A percentile compares a stretch with the other conserved stretches of the same genome.
Conservation (phyloP, 129 eudicot species). For the Erigeron canadensis region DNA sequence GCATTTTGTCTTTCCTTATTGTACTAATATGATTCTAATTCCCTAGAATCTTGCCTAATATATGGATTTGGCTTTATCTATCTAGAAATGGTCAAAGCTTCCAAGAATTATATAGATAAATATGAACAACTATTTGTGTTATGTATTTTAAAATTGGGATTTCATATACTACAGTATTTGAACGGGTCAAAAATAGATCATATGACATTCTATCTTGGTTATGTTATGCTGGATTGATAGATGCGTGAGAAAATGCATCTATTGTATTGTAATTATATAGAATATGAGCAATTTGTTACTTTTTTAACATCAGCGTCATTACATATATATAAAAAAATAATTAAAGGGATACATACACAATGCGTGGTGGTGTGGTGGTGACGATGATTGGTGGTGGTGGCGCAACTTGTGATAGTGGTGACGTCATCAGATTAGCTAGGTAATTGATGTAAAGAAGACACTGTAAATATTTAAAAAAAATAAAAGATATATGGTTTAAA, state of each 20-base stretch:
- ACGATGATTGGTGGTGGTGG: too few species aligned
- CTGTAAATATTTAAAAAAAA: too few species aligned
- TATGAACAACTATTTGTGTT: neutral
- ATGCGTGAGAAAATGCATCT: neutral
- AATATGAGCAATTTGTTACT: too few species aligned
- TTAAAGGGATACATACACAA: too few species aligned
- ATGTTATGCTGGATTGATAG: neutral
- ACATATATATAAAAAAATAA: too few species aligned
- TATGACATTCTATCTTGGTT: neutral
- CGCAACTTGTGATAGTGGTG: too few species aligned
- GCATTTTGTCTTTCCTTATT: constrained; percentile 8
- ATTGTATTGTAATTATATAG: neutral
- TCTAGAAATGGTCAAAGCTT: constrained; percentile 32
- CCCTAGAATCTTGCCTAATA: constrained; percentile 30
- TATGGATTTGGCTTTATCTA: constrained; percentile 31
- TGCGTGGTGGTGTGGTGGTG: too few species aligned
- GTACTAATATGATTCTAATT: constrained; percentile 4
- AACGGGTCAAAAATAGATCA: neutral
- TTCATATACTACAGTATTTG: neutral
- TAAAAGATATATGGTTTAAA: too few species aligned
- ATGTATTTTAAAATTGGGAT: neutral
- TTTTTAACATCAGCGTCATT: too few species aligned
- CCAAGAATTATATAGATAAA: neutral
- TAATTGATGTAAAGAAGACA: too few species aligned
- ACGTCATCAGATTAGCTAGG: too few species aligned